Evolutionary conservation across 371 early-diverging fungal species (phyloP).

Genomic region (Batrachochytrium dendrobatidis): DNA sequence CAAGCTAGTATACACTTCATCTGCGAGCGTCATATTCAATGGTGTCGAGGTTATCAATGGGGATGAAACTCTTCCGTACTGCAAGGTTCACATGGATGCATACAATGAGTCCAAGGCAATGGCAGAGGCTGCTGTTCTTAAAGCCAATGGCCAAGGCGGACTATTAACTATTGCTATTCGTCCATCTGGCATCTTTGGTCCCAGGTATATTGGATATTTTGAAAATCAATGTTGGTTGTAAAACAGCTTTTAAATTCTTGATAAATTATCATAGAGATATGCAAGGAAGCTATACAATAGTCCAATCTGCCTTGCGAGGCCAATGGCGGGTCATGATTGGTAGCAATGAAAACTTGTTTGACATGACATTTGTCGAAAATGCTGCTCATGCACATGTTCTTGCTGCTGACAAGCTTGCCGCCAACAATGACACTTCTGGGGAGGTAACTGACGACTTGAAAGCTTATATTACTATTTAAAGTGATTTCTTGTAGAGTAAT

Average conservation of each 20-base stretch:
- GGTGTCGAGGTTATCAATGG: conserved; percentile 71
- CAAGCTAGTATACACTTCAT: conserved; percentile 78
- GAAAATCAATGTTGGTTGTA: background rate
- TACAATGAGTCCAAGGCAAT: conserved; percentile 86
- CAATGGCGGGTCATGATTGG: conserved; percentile 72
- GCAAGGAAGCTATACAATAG: conserved; percentile 69
- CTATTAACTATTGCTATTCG: conserved; percentile 74
- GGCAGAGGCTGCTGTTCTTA: conserved; percentile 79
- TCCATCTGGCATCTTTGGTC: conserved; percentile 90
- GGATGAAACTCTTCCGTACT: conserved; percentile 68
- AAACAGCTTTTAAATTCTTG: background rate
- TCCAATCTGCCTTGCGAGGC: conserved; percentile 66
- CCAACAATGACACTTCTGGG: conserved; percentile 30
- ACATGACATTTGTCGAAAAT: conserved; percentile 91
- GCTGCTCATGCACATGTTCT: conserved; percentile 84
- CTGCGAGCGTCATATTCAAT: conserved; percentile 81
- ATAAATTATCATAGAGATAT: too few relatives aligned
- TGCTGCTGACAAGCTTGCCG: conserved; percentile 66
- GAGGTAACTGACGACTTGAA: conserved; percentile 45
- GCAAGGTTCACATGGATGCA: conserved; percentile 68
- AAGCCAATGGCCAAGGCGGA: conserved; percentile 59
- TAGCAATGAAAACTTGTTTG: conserved; percentile 76
- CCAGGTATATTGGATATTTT: background rate
- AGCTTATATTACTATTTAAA: background rate
- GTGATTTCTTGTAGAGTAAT: background rate